phyloP scores from a whole-genome alignment of 768 basidiomycete genomes.

The Holtermannia corniformis region DNA sequence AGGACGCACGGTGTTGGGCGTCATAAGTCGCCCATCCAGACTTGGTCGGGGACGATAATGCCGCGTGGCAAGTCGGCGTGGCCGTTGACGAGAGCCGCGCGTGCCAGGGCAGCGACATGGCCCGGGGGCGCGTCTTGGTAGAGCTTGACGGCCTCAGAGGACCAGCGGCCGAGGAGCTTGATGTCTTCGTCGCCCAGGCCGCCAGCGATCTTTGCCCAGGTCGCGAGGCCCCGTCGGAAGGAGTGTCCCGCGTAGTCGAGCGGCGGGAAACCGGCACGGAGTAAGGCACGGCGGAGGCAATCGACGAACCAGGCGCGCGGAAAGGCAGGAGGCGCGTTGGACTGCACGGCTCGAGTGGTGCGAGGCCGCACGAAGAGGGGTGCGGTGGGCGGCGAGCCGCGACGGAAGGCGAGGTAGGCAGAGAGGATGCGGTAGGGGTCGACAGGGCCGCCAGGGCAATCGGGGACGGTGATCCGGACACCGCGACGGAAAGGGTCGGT shows the following conservation, averaged over 20 bases:
- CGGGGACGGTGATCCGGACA: conserved; percentile 26
- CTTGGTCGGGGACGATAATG: no score
- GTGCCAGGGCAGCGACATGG: no score
- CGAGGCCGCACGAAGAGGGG: background rate
- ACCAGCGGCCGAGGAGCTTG: no score
- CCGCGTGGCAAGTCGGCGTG: no score
- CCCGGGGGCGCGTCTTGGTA: no score
- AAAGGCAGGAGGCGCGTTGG: background rate
- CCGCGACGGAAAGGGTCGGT: conserved; percentile 43
- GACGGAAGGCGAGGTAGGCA: background rate
- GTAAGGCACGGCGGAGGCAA: no score
- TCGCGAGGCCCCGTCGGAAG: conserved; percentile 33
- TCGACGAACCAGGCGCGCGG: no score
- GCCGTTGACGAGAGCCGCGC: no score
- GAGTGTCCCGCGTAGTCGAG: conserved; percentile 16
- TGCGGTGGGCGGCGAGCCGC: background rate
- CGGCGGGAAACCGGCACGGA: no score
- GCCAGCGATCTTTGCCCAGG: conserved; percentile 31
- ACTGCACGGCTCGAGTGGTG: background rate
- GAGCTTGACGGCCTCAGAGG: no score
- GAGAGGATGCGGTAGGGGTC: conserved; percentile 9
- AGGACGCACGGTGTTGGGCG: no score
- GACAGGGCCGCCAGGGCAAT: conserved; percentile 11
- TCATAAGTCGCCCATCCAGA: no score
- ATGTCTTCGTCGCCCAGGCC: conserved; percentile 40